phyloP scores from a whole-genome alignment of 140 eudicot genomes.

The Ambrosia hybrid region DNA sequence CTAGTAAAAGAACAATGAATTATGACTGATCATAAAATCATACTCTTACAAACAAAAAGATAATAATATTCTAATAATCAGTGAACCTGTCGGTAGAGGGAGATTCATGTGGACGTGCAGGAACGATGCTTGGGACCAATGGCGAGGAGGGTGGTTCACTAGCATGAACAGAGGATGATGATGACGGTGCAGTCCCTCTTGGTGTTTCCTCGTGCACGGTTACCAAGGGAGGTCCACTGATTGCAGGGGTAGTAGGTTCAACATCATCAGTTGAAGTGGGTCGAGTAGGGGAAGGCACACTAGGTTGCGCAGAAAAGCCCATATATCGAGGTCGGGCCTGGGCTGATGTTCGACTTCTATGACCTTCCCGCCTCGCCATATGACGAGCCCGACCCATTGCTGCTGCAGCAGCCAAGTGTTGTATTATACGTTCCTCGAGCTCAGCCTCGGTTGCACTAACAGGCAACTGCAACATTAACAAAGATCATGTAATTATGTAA shows the following conservation, averaged over 20 bases:
- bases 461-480: slow-evolving; percentile 63
- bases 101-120: slow-evolving; percentile 59
- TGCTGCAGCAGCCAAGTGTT: slow-evolving; percentile 98
- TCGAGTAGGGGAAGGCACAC: slow-evolving; percentile 50
- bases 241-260: slow-evolving; percentile 49
- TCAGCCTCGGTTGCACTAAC: slow-evolving; percentile 85
- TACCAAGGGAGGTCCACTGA: slow-evolving; percentile 40
- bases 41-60: not conserved
- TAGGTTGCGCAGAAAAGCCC: slow-evolving; percentile 77
- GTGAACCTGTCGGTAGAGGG: slow-evolving; percentile 53
- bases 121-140: slow-evolving; percentile 38
- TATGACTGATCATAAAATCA: not conserved
- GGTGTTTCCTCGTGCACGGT: slow-evolving; percentile 50
- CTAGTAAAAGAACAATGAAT: slow-evolving; percentile 35
- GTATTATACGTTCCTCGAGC: slow-evolving; percentile 96
- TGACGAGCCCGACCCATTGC: slow-evolving; percentile 99
- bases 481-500: not conserved
- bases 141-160: slow-evolving; percentile 39
- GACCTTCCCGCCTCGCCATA: slow-evolving; percentile 84
- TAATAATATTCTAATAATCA: not conserved
- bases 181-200: slow-evolving; percentile 27
- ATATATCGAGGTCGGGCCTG: slow-evolving; percentile 69
- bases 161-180: slow-evolving; percentile 47
- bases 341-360: slow-evolving; percentile 61
- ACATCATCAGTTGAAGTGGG: slow-evolving; percentile 48